Evolutionary conservation across 1,284 basidiomycete genomes (phyloP), one percentile per base, ranked within the genome.

Genomic region (Naganishia sp.): DNA sequence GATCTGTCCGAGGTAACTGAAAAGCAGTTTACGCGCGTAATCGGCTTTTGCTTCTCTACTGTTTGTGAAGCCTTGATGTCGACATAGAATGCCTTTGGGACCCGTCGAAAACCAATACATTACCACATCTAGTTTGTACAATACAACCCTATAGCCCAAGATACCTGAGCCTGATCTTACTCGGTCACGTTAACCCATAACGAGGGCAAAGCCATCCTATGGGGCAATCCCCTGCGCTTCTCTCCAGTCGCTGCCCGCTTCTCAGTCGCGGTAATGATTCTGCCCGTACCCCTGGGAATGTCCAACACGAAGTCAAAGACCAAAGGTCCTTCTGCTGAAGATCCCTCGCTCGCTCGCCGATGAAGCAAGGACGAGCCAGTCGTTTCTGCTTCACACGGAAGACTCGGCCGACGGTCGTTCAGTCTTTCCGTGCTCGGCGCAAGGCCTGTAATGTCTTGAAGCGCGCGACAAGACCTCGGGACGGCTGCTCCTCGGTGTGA

Each of bases 371-470:
- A 25, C 25, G 47, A 21, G 6, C 47, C n/a, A 15, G 2, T 21
- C 18, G 25, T 2, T 6, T 4, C 15, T 5, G 35, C 52, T 13
- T 54, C 35, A 35, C 32, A 35, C 3, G n/a, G 18, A 21, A 17
- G 35, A 4, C 32, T 54, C 18, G 17, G 32, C 11, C 52, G 52
- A 18, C 31, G 28, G 11, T 18, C 31, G 50, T 32, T 35, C 13
- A 15, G 15, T 1, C 25, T 31, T 17, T 35, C 28, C 31, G 11
- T 15, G 50, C 3, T 2, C 25, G 25, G 15, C 4, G 52, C 18
- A 13, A 54, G 32, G 7, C 52, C 52, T 9, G 39, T 54, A 10
- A 54, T 23, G 32, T 54, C 52, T 31, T 54, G 52, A 5, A 54
- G 18, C 10, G 52, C 52, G 6, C 52, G 31, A 23, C 52, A 54